These are phyloP conservation scores for Bifiguratus adelaidae DNA, from an alignment of 192 early-diverging fungal species.

Conservation along the genomic window DNA sequence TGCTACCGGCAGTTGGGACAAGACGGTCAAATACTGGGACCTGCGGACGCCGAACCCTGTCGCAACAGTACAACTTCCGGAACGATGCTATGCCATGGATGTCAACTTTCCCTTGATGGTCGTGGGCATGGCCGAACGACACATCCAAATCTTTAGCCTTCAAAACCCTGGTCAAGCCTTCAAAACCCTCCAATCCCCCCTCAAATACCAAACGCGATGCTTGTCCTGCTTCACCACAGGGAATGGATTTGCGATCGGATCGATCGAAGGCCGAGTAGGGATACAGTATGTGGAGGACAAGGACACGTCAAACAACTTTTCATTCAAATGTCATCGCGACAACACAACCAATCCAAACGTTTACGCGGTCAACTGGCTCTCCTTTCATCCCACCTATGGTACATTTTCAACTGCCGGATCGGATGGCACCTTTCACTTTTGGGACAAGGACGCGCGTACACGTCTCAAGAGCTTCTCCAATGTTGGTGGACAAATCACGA, in stretches of 20 bases:
- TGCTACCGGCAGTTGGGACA: slow-evolving; percentile 94
- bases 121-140: slow-evolving; percentile 86
- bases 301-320: slow-evolving; percentile 60
- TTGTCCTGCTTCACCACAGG: slow-evolving; percentile 72
- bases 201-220: slow-evolving; percentile 80
- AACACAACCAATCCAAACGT: slow-evolving; percentile 44
- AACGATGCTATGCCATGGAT: slow-evolving; percentile 91
- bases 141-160: slow-evolving; percentile 72
- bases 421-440: slow-evolving; percentile 82
- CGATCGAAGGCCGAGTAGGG: slow-evolving; percentile 89
- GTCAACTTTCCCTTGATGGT: slow-evolving; percentile 68
- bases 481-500: slow-evolving; percentile 52
- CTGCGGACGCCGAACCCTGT: slow-evolving; percentile 66
- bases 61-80: slow-evolving; percentile 62
- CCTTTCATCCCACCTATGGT: slow-evolving; percentile 76
- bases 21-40: slow-evolving; percentile 97
- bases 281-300: slow-evolving; percentile 90
- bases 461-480: slow-evolving; percentile 68
- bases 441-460: slow-evolving; percentile 91
- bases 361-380: slow-evolving; percentile 57
- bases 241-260: slow-evolving; percentile 81
- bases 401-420: slow-evolving; percentile 84
- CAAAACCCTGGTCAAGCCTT: slow-evolving; percentile 59
- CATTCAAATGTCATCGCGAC: slow-evolving; percentile 92
- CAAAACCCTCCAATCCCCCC: slow-evolving; percentile 33